Conservation (phyloP, 2,329 filamentous ascomycete genomes). For the Monosporascus sp. region DNA sequence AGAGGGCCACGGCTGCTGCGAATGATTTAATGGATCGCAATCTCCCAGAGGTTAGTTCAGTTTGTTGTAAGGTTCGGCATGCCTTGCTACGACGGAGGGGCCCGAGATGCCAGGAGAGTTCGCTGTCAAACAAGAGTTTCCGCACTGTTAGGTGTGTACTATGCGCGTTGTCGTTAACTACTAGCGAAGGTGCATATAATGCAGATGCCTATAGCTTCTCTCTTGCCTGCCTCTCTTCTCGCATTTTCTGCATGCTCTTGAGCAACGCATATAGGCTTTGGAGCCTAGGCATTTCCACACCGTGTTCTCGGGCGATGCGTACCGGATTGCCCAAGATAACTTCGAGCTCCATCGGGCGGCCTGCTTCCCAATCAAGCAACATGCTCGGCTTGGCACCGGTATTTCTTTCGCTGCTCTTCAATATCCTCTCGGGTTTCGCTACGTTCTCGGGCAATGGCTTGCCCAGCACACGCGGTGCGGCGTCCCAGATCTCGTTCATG, state of each 20-base stretch:
- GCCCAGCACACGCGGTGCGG: slow-evolving; percentile 58
- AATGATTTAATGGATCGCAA: too few relatives aligned
- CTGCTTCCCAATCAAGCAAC: slow-evolving; percentile 65
- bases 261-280: slow-evolving; percentile 63
- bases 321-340: slow-evolving; percentile 69
- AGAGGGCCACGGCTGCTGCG: too few relatives aligned
- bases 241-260: slow-evolving; percentile 53
- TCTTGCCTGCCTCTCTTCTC: slow-evolving; percentile 32
- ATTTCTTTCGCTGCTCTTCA: slow-evolving; percentile 59
- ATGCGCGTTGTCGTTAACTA: too few relatives aligned
- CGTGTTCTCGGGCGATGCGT: slow-evolving; percentile 55
- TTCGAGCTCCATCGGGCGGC: slow-evolving; percentile 63
- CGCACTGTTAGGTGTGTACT: too few relatives aligned
- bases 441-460: slow-evolving; percentile 54
- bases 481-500: slow-evolving; percentile 65
- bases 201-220: slow-evolving; percentile 28
- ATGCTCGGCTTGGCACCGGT: slow-evolving; percentile 61
- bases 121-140: too few relatives aligned
- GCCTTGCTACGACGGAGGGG: too few relatives aligned
- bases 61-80: too few relatives aligned
- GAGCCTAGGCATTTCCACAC: slow-evolving; percentile 60
- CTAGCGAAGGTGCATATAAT: not conserved
- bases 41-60: too few relatives aligned
- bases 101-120: too few relatives aligned
- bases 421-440: slow-evolving; percentile 57